Percentiles rank a stretch among this genome's conserved stretches.
Conservation (phyloP, 352 stramenopile species). For the Phytophthora parvispora region DNA sequence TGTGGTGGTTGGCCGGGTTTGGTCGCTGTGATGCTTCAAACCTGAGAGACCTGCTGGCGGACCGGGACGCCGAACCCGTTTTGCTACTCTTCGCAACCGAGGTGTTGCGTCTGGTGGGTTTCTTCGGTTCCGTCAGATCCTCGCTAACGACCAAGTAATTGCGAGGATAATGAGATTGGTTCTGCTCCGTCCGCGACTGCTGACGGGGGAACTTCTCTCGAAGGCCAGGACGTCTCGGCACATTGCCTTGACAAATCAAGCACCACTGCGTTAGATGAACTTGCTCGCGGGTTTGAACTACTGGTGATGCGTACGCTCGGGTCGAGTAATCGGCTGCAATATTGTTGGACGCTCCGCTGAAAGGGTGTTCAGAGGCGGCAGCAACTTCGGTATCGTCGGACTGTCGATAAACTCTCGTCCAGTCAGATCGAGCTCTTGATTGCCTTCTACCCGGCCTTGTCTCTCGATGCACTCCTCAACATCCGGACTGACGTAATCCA, state of each 20-base stretch:
- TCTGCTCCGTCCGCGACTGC: slow-evolving; percentile 20
- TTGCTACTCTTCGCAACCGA: slow-evolving; percentile 8
- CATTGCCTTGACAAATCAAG: slow-evolving; percentile 12
- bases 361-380: slow-evolving; percentile 29
- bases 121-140: slow-evolving; percentile 17
- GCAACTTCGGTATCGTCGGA: slow-evolving; percentile 43
- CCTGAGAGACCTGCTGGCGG: slow-evolving; percentile 39
- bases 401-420: slow-evolving; percentile 75
- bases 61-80: slow-evolving; percentile 15
- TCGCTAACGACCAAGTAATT: slow-evolving; percentile 28
- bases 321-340: slow-evolving; percentile 13
- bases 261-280: slow-evolving; percentile 2
- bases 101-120: slow-evolving; percentile 9
- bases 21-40: slow-evolving; percentile 25
- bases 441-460: slow-evolving; percentile 48
- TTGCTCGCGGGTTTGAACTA: neutral
- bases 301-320: slow-evolving; percentile 25
- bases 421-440: slow-evolving; percentile 73
- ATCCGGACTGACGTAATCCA: slow-evolving; percentile 82
- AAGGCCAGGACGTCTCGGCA: slow-evolving; percentile 36
- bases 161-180: slow-evolving; percentile 7
- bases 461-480: slow-evolving; percentile 51
- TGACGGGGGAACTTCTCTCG: slow-evolving; percentile 42
- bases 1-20: slow-evolving; percentile 13
- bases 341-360: slow-evolving; percentile 14